Base-by-base conservation (phyloP, 768 basidiomycete genomes). In the Mycena galopus region DNA sequence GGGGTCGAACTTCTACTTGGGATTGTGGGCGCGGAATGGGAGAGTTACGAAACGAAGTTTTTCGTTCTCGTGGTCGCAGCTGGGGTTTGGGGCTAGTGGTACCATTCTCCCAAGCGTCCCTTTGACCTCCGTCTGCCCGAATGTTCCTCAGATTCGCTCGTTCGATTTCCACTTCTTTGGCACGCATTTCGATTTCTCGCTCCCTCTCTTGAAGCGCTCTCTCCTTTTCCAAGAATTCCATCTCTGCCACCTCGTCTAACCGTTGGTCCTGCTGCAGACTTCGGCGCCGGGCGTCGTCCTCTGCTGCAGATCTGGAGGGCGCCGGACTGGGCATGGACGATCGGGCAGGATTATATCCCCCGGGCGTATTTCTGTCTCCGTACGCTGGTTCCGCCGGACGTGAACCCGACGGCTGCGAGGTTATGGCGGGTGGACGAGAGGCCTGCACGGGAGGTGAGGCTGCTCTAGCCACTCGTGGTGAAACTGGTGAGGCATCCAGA, bases 121-220 rank as follows among this genome's bases (percentile, higher is more conserved):
- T 71, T 35, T 65, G 69, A 16, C 39, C 71, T 53, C 71, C 69
- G 23, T 78, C 81, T 44, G 80, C 80, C 16, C 84, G 85, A 23
- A 84, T 77, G 51, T 81, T 85, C 63, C 81, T 74, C 50, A 88
- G 72, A 56, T 81, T 80, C 17, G 85, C 82, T 16, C 88, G 86
- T 63, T 93, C 90, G 60, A 82, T 82, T 66, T 93, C 91, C 25
- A 93, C 78, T 74, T 92, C 90, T 27, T 86, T 86, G 11, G 87
- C 80, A 11, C 86, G 86, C 74, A 87, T 80, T 64, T 88, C 82
- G 58, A 92, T 82, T 29, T 91, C 90, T 14, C 83, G 85, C 76
- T 92, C 90, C 37, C 88, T 83, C 62, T 88, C 84, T 25, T 81
- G 82, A 19, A 92, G 81, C 42, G 86, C 84, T 55, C 84, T 83